A percentile compares a stretch with the other conserved stretches of the same genome.
Conservation (phyloP, 108 stramenopile species). For the Skeletonema costatum region DNA sequence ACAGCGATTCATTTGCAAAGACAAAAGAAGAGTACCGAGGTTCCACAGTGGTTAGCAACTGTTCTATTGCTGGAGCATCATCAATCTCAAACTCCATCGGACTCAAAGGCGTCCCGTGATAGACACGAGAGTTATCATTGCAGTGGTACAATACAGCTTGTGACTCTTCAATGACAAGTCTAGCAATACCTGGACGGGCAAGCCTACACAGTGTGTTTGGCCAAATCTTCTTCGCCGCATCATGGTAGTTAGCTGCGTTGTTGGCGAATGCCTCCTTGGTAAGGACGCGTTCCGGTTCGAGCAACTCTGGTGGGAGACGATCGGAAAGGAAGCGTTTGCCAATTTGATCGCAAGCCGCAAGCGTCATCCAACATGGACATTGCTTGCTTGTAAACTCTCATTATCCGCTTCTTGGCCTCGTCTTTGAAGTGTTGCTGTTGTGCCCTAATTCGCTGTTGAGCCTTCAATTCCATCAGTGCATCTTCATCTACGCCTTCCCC, state of each 20-base stretch:
- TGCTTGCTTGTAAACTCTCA: conserved; percentile 81
- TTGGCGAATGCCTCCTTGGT: conserved; percentile 51
- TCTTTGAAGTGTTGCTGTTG: conserved; percentile 61
- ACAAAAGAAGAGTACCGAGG: conserved; percentile 22
- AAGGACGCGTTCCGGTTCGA: conserved; percentile 53
- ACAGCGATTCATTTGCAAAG: too few relatives aligned
- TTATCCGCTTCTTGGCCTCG: conserved; percentile 80
- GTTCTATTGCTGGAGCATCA: conserved; percentile 95
- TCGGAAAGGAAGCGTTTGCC: conserved; percentile 90
- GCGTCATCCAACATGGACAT: conserved; percentile 88
- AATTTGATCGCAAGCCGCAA: conserved; percentile 95
- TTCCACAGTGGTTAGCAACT: conserved; percentile 85
- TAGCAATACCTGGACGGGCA: conserved; percentile 86
- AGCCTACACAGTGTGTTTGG: conserved; percentile 81
- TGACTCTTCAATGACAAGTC: conserved; percentile 90
- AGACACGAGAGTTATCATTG: conserved; percentile 88
- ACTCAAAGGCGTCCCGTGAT: conserved; percentile 85
- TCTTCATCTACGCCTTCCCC: conserved; percentile 46
- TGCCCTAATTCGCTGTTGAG: conserved; percentile 21
- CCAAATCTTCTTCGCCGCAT: conserved; percentile 59
- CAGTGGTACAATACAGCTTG: conserved; percentile 97
- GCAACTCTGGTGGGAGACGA: conserved; percentile 89
- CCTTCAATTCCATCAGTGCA: conserved; percentile 22
- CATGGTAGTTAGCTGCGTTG: conserved; percentile 26
- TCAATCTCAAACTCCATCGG: conserved; percentile 98